Base-by-base conservation (phyloP, 176 grass and related monocot genomes). In the Paspalum vaginatum region DNA sequence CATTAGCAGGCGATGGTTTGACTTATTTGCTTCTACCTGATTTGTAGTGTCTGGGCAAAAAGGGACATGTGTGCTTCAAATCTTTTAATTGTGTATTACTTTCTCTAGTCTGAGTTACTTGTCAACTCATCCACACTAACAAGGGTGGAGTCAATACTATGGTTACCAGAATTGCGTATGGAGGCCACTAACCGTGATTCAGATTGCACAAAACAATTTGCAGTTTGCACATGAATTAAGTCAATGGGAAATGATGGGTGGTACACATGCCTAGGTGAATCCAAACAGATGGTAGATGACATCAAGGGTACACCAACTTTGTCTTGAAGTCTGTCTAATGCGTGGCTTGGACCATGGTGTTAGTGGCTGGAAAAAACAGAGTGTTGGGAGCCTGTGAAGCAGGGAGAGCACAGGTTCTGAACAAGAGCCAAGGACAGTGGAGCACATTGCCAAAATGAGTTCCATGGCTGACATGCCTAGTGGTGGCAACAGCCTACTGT, bases 71-170 rank as follows among this genome's bases (percentile, higher is more conserved):
- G n/a, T 62, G 16, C 44, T 24, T 63, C 17, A n/a, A 63, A 37
- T 78, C 17, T 47, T 48, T 49, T 62, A 62, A 8, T 17, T 54
- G 49, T 55, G 49, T 21, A 76, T 48, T 62, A 61, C 74, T 77
- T 47, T 15, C 13, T 25, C 54, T 40, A 11, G 22, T 62, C 59
- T 37, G 9, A 62, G 25, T 56, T 24, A 48, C 51, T 27, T 72
- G 26, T 47, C 16, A 47, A 61, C 42, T 46, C 8, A 47, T 45
- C 1, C 42, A 46, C 55, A 46, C 18, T 22, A 47, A 26, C 56
- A 48, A 48, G 22, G 4, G n/a, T 8, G 21, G 12, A 72, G 68
- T 70, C 16, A 48, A 15, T 26, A 49, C 21, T 10, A 5, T 37
- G 46, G 5, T 63, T 32, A 32, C 32, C 32, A 32, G 32, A 32